Conservation (phyloP, 176 grass and related monocot genomes). For the Triticum monococcum region DNA sequence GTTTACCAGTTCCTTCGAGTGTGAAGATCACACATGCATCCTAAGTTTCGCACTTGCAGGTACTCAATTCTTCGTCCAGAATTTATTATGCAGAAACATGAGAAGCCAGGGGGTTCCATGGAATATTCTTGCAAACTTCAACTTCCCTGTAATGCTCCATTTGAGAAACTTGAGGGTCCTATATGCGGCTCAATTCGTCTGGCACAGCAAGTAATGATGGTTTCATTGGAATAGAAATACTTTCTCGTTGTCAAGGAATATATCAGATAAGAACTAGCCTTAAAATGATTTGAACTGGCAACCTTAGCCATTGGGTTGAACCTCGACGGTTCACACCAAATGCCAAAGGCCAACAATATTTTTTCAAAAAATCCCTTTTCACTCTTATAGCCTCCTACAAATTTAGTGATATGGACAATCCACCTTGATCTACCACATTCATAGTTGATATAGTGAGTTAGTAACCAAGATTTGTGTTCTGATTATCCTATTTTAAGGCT, state of each 20-base stretch:
- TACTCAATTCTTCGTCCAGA: conserved; percentile 97
- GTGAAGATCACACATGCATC: neutral
- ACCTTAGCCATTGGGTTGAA: neutral
- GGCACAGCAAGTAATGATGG: conserved; percentile 77
- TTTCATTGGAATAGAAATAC: conserved; percentile 14
- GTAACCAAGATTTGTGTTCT: neutral
- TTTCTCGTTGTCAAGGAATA: neutral
- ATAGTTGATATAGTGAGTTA: neutral
- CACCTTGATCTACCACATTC: neutral
- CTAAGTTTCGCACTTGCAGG: conserved; percentile 34
- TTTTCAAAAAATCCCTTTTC: neutral
- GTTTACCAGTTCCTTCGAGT: conserved; percentile 1
- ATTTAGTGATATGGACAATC: conserved; percentile 15
- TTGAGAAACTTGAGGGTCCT: conserved; percentile 92
- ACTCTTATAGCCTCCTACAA: neutral
- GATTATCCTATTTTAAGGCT: conserved; percentile 24
- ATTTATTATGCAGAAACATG: conserved; percentile 92
- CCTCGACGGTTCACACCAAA: neutral
- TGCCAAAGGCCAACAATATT: neutral
- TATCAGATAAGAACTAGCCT: neutral
- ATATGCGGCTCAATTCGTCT: conserved; percentile 87
- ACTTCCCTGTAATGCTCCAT: conserved; percentile 96
- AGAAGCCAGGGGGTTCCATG: conserved; percentile 55
- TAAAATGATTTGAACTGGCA: neutral
- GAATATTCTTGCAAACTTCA: conserved; percentile 99